phyloP scores from a whole-genome alignment of 441 rosid genomes.

The Cnidoscolus chayamansa region DNA sequence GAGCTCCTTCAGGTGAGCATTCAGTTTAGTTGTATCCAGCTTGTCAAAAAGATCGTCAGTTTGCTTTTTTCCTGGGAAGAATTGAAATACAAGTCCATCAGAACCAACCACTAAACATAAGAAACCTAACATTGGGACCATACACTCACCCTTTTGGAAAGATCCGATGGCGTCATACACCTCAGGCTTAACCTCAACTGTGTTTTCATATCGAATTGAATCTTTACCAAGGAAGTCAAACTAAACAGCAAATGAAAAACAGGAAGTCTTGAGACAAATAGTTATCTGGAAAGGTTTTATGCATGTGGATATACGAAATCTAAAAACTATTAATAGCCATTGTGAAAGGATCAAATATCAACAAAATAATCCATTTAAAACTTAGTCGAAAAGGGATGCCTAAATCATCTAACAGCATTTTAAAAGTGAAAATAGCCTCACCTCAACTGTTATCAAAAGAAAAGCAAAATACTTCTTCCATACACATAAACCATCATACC shows the following conservation, averaged over 20 bases:
- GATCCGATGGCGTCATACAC: conserved; percentile 87
- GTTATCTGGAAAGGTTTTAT: conserved; percentile 6
- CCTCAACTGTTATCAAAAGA: conserved; percentile 4
- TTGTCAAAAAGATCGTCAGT: conserved; percentile 80
- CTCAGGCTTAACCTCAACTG: conserved; percentile 88
- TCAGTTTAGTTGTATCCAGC: conserved; percentile 87
- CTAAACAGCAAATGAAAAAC: conserved; percentile 44
- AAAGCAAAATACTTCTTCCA: not conserved
- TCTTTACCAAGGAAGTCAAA: conserved; percentile 99
- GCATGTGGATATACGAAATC: not conserved
- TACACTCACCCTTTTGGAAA: conserved; percentile 69
- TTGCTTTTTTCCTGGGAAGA: conserved; percentile 58
- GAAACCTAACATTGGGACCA: not conserved
- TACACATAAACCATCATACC: conserved; percentile 38
- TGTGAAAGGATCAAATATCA: not conserved
- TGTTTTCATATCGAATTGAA: conserved; percentile 94
- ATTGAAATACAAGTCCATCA: conserved; percentile 17
- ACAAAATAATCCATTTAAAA: not conserved
- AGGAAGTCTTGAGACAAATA: not conserved
- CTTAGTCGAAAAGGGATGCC: not conserved
- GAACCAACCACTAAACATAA: conserved; percentile 15
- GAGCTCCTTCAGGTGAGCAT: conserved; percentile 91
- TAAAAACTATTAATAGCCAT: not conserved
- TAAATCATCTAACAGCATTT: not conserved
- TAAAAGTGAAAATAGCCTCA: not conserved